These are phyloP conservation scores for Nannochloris sp. DNA, from an alignment of 139 green algal genomes.

Conservation along the genomic window DNA sequence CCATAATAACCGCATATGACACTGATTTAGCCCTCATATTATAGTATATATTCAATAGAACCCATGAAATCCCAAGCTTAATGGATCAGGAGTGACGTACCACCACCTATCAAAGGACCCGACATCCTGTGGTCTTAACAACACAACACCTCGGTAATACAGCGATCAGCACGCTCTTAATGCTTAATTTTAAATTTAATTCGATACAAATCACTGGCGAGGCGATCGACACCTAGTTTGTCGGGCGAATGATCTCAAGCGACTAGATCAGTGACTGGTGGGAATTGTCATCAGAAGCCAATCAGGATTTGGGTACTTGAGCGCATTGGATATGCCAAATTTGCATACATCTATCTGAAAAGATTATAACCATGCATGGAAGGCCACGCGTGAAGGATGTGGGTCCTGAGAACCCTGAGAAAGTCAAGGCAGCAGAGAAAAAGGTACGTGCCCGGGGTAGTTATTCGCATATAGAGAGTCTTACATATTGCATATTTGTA, in stretches of 20 bases:
- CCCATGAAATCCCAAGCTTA: neutral
- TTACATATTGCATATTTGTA: slow-evolving; percentile 8
- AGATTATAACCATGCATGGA: slow-evolving; percentile 22
- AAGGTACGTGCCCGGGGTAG: slow-evolving; percentile 18
- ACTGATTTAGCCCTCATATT: neutral
- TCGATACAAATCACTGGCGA: too few relatives aligned
- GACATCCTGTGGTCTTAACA: slow-evolving; percentile 1
- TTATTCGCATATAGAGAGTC: neutral
- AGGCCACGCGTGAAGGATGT: slow-evolving; percentile 19
- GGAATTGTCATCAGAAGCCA: too few relatives aligned
- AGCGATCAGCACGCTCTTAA: too few relatives aligned
- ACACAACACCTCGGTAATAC: neutral
- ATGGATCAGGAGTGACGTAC: neutral
- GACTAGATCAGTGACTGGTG: too few relatives aligned
- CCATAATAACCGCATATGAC: too few relatives aligned
- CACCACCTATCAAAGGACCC: slow-evolving; percentile 10
- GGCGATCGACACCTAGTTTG: too few relatives aligned
- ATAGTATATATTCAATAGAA: neutral
- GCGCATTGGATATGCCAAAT: too few relatives aligned
- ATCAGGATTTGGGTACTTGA: too few relatives aligned
- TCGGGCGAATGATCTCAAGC: too few relatives aligned
- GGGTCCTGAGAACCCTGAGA: slow-evolving; percentile 16
- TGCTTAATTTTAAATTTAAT: too few relatives aligned
- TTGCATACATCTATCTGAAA: too few relatives aligned
- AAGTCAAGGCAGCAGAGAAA: slow-evolving; percentile 20